Evolutionary conservation across 495 filamentous ascomycete genomes (phyloP).

Genomic region (Xylaria cubensis): DNA sequence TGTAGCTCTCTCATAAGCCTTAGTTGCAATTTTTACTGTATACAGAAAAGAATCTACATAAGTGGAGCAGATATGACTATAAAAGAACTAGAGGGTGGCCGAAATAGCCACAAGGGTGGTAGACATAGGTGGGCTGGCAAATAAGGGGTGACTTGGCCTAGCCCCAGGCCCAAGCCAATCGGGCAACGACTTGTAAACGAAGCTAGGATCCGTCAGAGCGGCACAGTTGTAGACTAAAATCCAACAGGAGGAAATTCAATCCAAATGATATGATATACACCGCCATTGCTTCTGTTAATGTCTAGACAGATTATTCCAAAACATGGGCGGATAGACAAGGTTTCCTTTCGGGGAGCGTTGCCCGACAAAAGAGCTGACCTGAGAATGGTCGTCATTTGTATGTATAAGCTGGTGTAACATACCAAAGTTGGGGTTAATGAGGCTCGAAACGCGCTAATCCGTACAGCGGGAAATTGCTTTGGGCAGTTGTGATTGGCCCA

Average conservation of each 20-base stretch:
- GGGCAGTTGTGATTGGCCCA: no score
- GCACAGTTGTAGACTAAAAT: not conserved
- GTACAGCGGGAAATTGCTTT: no score
- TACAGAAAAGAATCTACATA: no score
- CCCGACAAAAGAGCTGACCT: not conserved
- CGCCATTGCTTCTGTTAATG: not conserved
- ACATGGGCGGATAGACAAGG: not conserved
- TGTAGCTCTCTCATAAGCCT: no score
- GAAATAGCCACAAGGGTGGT: no score
- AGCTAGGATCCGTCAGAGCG: not conserved
- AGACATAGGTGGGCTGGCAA: not conserved
- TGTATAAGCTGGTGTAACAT: not conserved
- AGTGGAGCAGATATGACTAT: no score
- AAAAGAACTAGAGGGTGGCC: no score
- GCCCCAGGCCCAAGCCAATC: not conserved
- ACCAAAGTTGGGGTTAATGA: no score
- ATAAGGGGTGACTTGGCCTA: not conserved
- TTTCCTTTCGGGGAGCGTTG: not conserved
- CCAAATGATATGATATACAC: not conserved
- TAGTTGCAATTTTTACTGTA: no score
- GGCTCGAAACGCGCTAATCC: no score
- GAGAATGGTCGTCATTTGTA: not conserved
- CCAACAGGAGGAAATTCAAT: not conserved
- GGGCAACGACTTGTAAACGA: not conserved
- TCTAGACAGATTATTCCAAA: not conserved